Percentiles rank a stretch among this genome's conserved stretches.
Evolutionary conservation across 2,329 filamentous ascomycete species (phyloP).

Genomic region (Venturia oleaginea): DNA sequence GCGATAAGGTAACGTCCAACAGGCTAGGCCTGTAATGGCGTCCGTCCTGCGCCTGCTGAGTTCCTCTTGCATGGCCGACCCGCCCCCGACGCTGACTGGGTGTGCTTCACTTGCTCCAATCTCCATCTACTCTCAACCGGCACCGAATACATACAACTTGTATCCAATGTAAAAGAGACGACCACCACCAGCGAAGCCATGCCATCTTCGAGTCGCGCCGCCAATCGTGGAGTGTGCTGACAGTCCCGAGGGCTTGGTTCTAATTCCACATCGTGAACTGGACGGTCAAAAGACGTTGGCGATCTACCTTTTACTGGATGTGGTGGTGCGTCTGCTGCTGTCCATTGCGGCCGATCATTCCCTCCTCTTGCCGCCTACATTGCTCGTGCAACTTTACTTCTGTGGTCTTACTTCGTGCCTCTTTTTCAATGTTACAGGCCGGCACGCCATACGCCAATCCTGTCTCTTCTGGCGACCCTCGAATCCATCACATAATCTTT

Average conservation of each 20-base stretch:
- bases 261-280: background rate
- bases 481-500: background rate
- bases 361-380: background rate
- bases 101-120: background rate
- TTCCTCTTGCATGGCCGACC: constrained; percentile 6
- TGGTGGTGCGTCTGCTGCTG: constrained; percentile 6
- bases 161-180: background rate
- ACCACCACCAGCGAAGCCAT: background rate
- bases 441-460: background rate
- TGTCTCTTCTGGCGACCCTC: background rate
- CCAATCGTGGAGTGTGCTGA: background rate
- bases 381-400: background rate
- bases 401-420: background rate
- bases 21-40: background rate
- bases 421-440: background rate
- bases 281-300: background rate
- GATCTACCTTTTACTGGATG: background rate
- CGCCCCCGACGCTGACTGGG: background rate
- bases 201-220: background rate
- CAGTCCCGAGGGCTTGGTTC: background rate
- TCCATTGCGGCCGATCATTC: background rate
- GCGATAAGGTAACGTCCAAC: background rate
- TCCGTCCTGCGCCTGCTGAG: background rate
- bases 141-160: background rate
- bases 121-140: background rate